phyloP scores from a whole-genome alignment of 768 basidiomycete species.

The Naematelia aurantialba region DNA sequence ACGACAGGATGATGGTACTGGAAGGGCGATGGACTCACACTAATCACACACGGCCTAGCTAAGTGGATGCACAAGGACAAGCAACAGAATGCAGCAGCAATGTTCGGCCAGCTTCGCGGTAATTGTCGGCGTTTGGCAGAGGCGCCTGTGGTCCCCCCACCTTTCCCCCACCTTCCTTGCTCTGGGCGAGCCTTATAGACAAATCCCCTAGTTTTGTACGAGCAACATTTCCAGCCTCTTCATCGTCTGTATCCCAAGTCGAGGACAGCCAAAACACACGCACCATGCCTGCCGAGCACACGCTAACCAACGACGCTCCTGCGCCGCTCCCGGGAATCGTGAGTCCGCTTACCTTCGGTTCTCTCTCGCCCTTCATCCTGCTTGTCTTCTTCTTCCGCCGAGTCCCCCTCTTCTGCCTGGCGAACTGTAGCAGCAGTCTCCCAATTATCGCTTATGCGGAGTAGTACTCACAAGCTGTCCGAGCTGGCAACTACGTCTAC shows the following conservation, averaged over 20 bases:
- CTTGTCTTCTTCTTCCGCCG: too few relatives aligned
- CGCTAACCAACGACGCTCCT: conserved; percentile 39
- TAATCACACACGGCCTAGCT: too few relatives aligned
- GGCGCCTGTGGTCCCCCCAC: not conserved
- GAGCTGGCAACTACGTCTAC: conserved; percentile 44
- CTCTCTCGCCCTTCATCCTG: too few relatives aligned
- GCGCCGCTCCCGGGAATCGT: conserved; percentile 41
- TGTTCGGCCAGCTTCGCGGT: not conserved
- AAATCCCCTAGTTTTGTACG: not conserved
- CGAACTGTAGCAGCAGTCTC: too few relatives aligned
- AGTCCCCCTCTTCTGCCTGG: too few relatives aligned
- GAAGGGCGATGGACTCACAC: not conserved
- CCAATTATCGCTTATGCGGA: too few relatives aligned
- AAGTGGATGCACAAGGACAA: too few relatives aligned
- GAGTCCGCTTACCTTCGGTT: conserved; percentile 8
- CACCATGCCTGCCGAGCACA: conserved; percentile 41
- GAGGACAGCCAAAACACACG: not conserved
- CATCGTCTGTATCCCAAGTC: not conserved
- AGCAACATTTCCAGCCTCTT: not conserved
- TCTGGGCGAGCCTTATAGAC: not conserved
- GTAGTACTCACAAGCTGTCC: conserved; percentile 46
- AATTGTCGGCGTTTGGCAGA: not conserved
- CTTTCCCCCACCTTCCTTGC: not conserved
- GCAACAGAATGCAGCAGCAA: not conserved
- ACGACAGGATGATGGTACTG: not conserved